Base-by-base conservation (phyloP, 805 yeast genomes). In the Cyberlindnera galapagoensis region DNA sequence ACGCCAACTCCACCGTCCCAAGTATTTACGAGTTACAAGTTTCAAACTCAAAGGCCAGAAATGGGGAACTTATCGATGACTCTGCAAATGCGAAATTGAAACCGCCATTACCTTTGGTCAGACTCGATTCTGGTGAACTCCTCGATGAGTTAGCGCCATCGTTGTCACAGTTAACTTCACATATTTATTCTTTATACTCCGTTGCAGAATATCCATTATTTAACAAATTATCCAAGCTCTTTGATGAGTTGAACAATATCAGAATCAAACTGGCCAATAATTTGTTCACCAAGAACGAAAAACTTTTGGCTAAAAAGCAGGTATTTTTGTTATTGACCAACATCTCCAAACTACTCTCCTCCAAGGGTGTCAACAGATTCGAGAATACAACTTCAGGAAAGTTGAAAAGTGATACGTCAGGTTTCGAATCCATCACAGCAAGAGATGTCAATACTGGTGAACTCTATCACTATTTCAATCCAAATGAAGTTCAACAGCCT, bases 141-240 rank as follows among this genome's bases (percentile, higher is more conserved):
- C 48, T 67, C 7, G 73, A 68, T 26, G 90, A 81, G 52, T 65
- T 80, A 35, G 65, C 63, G 9, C 69, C 77, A 10, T 69, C 80
- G 2, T 55, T 80, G 40, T 65, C 70, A 14, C 67, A 76, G 28
- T 57, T 82, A 33, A 65, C 75, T 10, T 67, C 80, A 7, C 83
- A 80, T 44, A 70, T 80, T 30, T 81, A 71, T 55, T 74, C 84
- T 1, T 63, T 80, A 46, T 82, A 81, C 56, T 74, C 88, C 0
- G 70, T 74, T 43, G 81, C 83, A 26, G 84, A 81, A 49, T 77
- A 76, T 42, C 60, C 68, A n/a, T 63, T 79, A 26, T 79, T 71
- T 57, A 65, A 67, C 36, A 76, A 74, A 42, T 62, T 82, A 42
- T 57, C 67, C 3, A 56, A 52, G 10, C 60, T 79, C 24, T 80